Percentiles rank a stretch among this genome's conserved stretches.
phyloP scores from a whole-genome alignment of 2,329 filamentous ascomycete species.

The Colletotrichum musicola region DNA sequence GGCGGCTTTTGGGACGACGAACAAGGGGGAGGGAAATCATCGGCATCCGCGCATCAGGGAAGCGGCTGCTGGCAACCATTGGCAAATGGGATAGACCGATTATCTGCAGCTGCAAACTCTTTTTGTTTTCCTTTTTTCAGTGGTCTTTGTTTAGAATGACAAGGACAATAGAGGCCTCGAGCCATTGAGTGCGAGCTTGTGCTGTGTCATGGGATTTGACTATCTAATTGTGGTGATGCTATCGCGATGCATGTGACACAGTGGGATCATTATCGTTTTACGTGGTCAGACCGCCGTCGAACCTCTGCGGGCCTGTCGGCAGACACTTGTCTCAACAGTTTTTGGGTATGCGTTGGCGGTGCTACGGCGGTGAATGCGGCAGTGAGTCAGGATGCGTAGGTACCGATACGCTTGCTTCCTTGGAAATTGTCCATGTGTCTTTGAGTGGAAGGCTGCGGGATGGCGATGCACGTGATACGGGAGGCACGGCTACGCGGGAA shows the following conservation, averaged over 20 bases:
- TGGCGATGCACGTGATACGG: slow-evolving; percentile 13
- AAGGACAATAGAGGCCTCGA: slow-evolving; percentile 37
- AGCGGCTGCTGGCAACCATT: slow-evolving; percentile 20
- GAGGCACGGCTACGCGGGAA: not conserved
- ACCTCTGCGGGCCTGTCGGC: no score
- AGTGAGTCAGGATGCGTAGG: not conserved
- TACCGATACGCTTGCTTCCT: not conserved
- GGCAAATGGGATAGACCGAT: slow-evolving; percentile 35
- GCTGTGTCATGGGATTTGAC: no score
- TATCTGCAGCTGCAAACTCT: slow-evolving; percentile 29
- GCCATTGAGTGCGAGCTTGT: slow-evolving; percentile 27
- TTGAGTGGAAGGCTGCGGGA: not conserved
- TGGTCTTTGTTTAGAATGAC: slow-evolving; percentile 35
- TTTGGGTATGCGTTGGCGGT: not conserved
- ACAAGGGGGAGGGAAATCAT: slow-evolving; percentile 11
- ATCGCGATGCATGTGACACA: no score
- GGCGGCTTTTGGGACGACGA: slow-evolving; percentile 13
- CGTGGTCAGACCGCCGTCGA: not conserved
- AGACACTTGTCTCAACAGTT: not conserved
- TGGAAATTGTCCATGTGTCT: not conserved
- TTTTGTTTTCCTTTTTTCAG: slow-evolving; percentile 2
- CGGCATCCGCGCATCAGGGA: slow-evolving; percentile 18
- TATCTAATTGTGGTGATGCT: not conserved
- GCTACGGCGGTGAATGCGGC: not conserved
- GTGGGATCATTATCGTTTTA: no score